A percentile compares a stretch with the other conserved stretches of the same genome.
Conservation (phyloP, 2,329 filamentous ascomycete genomes). For the Cladosporium sp. region DNA sequence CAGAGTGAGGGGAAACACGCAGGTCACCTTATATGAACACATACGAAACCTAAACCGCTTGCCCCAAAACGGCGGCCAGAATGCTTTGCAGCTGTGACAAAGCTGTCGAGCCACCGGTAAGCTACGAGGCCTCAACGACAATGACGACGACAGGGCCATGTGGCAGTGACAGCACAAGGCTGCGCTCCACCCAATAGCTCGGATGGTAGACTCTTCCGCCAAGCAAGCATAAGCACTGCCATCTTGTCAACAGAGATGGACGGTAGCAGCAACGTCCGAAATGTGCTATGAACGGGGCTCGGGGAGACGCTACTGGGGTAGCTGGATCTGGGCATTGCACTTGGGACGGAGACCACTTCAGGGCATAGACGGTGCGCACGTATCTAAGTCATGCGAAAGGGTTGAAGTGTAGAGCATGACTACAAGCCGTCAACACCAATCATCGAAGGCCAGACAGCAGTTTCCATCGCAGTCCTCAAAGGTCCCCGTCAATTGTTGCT, state of each 20-base stretch:
- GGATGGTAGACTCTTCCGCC: background rate
- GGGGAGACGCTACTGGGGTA: background rate
- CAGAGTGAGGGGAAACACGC: background rate
- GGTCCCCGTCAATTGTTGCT: too few species aligned
- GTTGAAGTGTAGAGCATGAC: background rate
- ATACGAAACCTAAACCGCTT: background rate
- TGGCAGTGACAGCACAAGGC: background rate
- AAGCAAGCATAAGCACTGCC: background rate
- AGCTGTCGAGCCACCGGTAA: background rate
- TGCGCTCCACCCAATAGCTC: constrained; percentile 6
- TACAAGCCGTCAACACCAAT: too few species aligned
- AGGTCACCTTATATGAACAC: constrained; percentile 10
- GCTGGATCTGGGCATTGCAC: background rate
- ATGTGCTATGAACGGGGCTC: background rate
- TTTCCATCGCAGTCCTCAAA: too few species aligned
- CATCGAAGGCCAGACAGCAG: too few species aligned
- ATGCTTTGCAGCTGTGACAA: constrained; percentile 3
- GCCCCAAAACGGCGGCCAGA: background rate
- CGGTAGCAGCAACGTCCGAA: background rate
- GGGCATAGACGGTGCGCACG: background rate
- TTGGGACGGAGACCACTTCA: background rate
- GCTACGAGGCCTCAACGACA: constrained; percentile 1
- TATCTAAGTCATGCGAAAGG: background rate
- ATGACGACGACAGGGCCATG: constrained; percentile 12
- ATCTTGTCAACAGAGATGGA: background rate